Evolutionary conservation across 2,329 filamentous ascomycete species (phyloP).

Genomic region (Onygenales sp.): DNA sequence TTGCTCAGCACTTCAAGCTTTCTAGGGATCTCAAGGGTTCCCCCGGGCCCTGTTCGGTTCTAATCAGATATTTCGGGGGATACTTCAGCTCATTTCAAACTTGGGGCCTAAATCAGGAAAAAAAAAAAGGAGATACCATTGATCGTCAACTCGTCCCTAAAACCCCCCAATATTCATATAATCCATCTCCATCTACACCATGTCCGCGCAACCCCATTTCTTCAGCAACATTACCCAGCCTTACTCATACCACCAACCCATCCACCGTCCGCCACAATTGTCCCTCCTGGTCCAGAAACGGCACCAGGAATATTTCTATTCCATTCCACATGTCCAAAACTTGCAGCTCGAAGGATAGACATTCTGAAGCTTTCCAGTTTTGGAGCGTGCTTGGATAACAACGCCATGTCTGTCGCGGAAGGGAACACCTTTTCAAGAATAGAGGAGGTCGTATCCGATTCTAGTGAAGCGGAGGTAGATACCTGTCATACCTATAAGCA

Average conservation of each 20-base stretch:
- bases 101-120: too few relatives aligned
- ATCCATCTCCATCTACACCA: too few relatives aligned
- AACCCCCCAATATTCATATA: too few relatives aligned
- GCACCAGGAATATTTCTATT: neutral
- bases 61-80: too few relatives aligned
- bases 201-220: neutral
- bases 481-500: neutral
- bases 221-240: neutral
- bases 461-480: neutral
- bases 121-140: too few relatives aligned
- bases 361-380: constrained; percentile 29
- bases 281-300: too few relatives aligned
- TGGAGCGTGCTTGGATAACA: constrained; percentile 21
- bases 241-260: neutral
- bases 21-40: too few relatives aligned
- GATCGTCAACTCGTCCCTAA: too few relatives aligned
- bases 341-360: constrained; percentile 23
- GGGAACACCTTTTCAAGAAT: constrained; percentile 5
- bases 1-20: too few relatives aligned
- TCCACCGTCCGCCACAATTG: neutral
- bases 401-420: constrained; percentile 19
- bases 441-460: neutral
- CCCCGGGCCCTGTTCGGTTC: too few relatives aligned
- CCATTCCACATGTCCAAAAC: constrained; percentile 8
- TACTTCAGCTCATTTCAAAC: too few relatives aligned